Percentiles rank a stretch among this genome's conserved stretches.
phyloP scores from a whole-genome alignment of 176 grass and related monocot genomes.

The Alopecurus myosuroides region DNA sequence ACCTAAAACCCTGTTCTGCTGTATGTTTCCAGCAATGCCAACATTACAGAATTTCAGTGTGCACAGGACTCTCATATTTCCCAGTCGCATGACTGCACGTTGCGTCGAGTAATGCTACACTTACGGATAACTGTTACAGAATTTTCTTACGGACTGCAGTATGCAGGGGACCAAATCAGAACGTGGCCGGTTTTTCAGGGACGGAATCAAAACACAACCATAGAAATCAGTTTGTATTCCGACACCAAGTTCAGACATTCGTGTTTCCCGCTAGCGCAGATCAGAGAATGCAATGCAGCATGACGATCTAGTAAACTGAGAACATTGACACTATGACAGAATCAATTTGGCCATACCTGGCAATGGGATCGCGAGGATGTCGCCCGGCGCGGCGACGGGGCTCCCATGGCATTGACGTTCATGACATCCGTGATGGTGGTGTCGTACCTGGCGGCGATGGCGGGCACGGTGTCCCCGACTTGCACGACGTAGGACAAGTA shows the following conservation, averaged over 20 bases:
- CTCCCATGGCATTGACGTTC: conserved; percentile 84
- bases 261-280: neutral
- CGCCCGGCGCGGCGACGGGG: conserved; percentile 53
- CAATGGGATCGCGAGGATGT: conserved; percentile 81
- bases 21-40: neutral
- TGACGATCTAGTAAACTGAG: neutral
- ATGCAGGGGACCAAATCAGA: too few relatives aligned
- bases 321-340: too few relatives aligned
- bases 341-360: too few relatives aligned
- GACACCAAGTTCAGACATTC: too few relatives aligned
- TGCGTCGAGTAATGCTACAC: too few relatives aligned
- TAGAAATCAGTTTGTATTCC: too few relatives aligned
- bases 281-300: neutral
- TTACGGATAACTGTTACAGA: too few relatives aligned
- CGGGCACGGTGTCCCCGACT: conserved; percentile 61
- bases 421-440: conserved; percentile 81
- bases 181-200: too few relatives aligned
- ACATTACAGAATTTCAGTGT: neutral
- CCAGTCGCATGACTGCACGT: too few relatives aligned
- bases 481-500: conserved; percentile 88
- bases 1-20: neutral
- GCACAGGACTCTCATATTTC: neutral
- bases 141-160: neutral
- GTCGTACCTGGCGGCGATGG: conserved; percentile 55
- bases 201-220: too few relatives aligned